Conservation (phyloP, 164 flowering plant species). For the Sedum album region DNA sequence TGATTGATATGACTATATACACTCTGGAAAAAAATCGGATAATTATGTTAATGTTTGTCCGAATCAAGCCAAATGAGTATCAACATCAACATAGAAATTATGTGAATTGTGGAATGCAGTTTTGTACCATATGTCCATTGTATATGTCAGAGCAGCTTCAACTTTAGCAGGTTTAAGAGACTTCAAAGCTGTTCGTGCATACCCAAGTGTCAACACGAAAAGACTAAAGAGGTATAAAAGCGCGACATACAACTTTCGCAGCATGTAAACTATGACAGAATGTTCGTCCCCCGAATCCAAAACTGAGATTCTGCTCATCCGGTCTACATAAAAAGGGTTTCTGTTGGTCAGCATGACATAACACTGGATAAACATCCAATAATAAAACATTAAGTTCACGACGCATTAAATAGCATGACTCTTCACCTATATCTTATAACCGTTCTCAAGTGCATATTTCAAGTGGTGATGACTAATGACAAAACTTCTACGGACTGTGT, state of each 20-base stretch:
- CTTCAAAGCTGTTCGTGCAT: conserved; percentile 22
- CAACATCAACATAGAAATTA: background rate
- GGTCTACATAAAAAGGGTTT: conserved; percentile 16
- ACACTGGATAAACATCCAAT: background rate
- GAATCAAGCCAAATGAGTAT: background rate
- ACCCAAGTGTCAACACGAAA: conserved; percentile 23
- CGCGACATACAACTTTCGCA: conserved; percentile 24
- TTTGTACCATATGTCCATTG: background rate
- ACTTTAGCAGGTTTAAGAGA: conserved; percentile 34
- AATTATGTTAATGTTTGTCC: background rate
- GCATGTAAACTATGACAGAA: conserved; percentile 8
- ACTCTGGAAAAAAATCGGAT: background rate
- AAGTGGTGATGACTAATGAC: background rate
- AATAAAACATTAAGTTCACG: background rate
- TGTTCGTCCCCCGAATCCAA: conserved; percentile 17
- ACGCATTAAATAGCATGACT: background rate
- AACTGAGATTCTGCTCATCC: conserved; percentile 13
- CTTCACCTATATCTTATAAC: too few relatives aligned
- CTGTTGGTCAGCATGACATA: background rate
- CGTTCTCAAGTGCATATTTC: too few relatives aligned
- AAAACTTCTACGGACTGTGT: background rate
- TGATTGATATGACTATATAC: background rate
- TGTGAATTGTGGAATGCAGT: background rate
- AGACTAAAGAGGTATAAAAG: conserved; percentile 34
- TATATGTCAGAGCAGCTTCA: conserved; percentile 10